Percentiles rank a stretch among this genome's conserved stretches.
Evolutionary conservation across 2,329 filamentous ascomycete genomes (phyloP).

Genomic region (Didymella pinodella): DNA sequence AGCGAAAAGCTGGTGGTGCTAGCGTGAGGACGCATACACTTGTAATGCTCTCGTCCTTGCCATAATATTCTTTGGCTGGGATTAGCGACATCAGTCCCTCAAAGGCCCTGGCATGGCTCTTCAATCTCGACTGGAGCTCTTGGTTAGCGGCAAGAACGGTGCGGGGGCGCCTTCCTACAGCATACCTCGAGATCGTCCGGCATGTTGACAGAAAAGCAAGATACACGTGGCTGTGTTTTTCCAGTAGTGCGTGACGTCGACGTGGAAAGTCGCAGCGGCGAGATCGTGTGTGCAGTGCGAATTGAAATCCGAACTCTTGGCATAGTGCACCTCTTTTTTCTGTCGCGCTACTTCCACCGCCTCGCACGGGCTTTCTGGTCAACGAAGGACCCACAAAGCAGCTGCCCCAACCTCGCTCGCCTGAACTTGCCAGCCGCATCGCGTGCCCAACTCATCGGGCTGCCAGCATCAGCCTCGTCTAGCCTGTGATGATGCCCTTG

Average conservation of each 20-base stretch:
- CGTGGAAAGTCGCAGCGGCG: constrained; percentile 24
- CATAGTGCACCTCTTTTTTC: constrained; percentile 6
- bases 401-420: constrained; percentile 10
- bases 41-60: constrained; percentile 70
- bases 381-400: too few species aligned
- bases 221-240: constrained; percentile 1
- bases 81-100: constrained; percentile 87
- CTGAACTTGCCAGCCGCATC: constrained; percentile 3
- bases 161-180: constrained; percentile 31
- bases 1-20: constrained; percentile 20
- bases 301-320: constrained; percentile 27
- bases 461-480: constrained; percentile 29
- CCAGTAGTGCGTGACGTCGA: constrained; percentile 19
- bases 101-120: constrained; percentile 74
- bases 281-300: constrained; percentile 48
- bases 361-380: constrained; percentile 16
- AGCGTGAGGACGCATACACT: constrained; percentile 67
- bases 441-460: constrained; percentile 21
- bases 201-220: constrained; percentile 35
- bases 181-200: constrained; percentile 55
- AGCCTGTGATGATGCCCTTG: constrained; percentile 23
- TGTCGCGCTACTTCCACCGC: constrained; percentile 10
- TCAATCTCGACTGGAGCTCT: constrained; percentile 59
- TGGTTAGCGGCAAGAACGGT: constrained; percentile 39
- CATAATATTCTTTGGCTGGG: constrained; percentile 89